Conservation (phyloP, 2,329 filamentous ascomycete species). For the Arthrobotrys pseudoclavata region DNA sequence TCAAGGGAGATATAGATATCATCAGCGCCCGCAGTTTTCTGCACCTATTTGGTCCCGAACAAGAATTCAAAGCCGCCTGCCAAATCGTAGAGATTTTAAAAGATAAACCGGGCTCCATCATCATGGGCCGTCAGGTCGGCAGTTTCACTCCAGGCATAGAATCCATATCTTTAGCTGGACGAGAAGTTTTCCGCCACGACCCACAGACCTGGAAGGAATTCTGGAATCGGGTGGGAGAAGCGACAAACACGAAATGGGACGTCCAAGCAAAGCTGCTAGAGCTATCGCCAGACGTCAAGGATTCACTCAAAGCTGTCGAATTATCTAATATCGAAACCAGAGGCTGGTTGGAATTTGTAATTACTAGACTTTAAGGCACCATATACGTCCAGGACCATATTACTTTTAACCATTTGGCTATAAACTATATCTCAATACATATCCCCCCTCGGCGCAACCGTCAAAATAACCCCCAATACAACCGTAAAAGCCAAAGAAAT, state of each 20-base stretch:
- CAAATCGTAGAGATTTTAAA: conserved; percentile 64
- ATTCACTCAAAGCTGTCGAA: conserved; percentile 9
- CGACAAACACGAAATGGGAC: conserved; percentile 43
- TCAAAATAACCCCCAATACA: conserved; percentile 25
- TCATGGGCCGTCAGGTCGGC: conserved; percentile 64
- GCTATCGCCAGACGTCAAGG: conserved; percentile 24
- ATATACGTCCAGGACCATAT: background rate
- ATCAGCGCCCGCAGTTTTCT: conserved; percentile 65
- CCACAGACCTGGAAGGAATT: conserved; percentile 65
- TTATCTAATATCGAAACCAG: conserved; percentile 10
- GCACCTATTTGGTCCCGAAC: conserved; percentile 64
- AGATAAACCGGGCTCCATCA: conserved; percentile 63
- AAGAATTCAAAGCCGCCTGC: conserved; percentile 63
- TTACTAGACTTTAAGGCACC: conserved; percentile 16
- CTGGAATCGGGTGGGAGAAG: conserved; percentile 65
- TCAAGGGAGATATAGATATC: conserved; percentile 64
- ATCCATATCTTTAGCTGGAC: conserved; percentile 58
- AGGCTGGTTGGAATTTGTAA: conserved; percentile 48
- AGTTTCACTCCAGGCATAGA: conserved; percentile 57
- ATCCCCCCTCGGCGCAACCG: conserved; percentile 25
- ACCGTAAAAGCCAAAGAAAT: conserved; percentile 25
- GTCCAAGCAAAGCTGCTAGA: conserved; percentile 44
- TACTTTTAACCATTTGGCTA: too few species aligned
- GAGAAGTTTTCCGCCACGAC: conserved; percentile 64
- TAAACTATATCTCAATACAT: conserved; percentile 32